A percentile compares a stretch with the other conserved stretches of the same genome.
phyloP scores from a whole-genome alignment of 73 alveolate species.

The Paramecium primaurelia region DNA sequence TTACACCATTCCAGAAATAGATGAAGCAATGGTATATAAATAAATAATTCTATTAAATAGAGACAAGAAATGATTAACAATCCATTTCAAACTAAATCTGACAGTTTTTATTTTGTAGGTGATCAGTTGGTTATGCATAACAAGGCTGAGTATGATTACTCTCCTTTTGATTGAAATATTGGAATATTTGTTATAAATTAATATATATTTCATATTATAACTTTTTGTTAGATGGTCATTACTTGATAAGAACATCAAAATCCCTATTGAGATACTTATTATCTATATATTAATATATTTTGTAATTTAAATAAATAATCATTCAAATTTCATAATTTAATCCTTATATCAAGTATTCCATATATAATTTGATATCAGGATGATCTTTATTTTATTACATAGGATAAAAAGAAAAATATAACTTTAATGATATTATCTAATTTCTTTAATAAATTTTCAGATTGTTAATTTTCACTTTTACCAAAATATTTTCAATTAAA shows the following conservation, averaged over 20 bases:
- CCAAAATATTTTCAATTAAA: too few species aligned
- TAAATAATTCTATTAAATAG: not conserved
- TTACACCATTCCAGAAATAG: slow-evolving; percentile 84
- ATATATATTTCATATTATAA: not conserved
- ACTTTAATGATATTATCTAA: too few species aligned
- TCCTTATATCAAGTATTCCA: too few species aligned
- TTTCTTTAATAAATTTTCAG: too few species aligned
- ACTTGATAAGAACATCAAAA: not conserved
- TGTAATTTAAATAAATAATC: too few species aligned
- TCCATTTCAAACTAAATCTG: slow-evolving; percentile 97
- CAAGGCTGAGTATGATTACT: slow-evolving; percentile 92
- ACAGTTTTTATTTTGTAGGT: slow-evolving; percentile 95
- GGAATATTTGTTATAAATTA: not conserved
- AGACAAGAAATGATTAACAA: slow-evolving; percentile 81
- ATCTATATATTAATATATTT: too few species aligned
- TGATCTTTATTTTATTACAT: too few species aligned
- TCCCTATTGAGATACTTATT: too few species aligned
- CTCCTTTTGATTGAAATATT: slow-evolving; percentile 57
- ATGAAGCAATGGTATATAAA: slow-evolving; percentile 61
- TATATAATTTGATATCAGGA: too few species aligned
- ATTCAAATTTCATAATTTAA: too few species aligned
- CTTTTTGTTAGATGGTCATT: not conserved
- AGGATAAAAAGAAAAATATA: too few species aligned
- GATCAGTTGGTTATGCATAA: slow-evolving; percentile 94
- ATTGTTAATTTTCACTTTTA: too few species aligned